Evolutionary conservation across 345 rosid species (phyloP), one percentile per base, ranked within the genome.

Genomic region (Aquilaria malaccensis): DNA sequence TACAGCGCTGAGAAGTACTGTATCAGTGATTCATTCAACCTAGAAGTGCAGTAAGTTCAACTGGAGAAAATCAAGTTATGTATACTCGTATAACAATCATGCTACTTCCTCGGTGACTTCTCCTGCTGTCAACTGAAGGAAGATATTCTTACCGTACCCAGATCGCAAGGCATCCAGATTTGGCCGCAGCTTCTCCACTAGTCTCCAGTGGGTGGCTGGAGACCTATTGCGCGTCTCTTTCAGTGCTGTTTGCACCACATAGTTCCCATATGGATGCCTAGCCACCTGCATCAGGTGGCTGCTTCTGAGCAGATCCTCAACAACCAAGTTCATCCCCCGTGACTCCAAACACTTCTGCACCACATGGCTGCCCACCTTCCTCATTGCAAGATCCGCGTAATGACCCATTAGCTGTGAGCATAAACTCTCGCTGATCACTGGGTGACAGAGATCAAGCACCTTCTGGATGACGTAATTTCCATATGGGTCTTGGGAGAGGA

Each of bases 181-280:
- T n/a, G 52, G 9, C 43, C 15, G 13, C 6, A 50, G 64, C 33
- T 33, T 50, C 64, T n/a, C 1, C 32, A 50, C n/a, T 3, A 61
- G 55, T 10, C 64, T 10, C 15, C 1, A 13, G 11, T 61, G 52
- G 11, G 50, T 45, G 48, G 46, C 11, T n/a, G 12, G 13, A 10
- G 13, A 11, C 2, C 0, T 50, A 31, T 10, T 61, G 31, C 11
- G 5, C 5, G 56, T 61, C 56, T 61, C 64, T 50, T 3, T 50
- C 43, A 61, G 33, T 49, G 64, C 56, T 4, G 64, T 33, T 61
- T 61, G 64, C 3, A 61, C 6, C 10, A 61, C 47, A n/a, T 32
- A 61, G 56, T 61, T 50, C 22, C 64, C 64, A n/a, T 50, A 61
- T 7, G 14, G 32, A 50, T 50, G 55, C n/a, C 51, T 61, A 3